Evolutionary conservation across 805 yeast species (phyloP).

Genomic region (Maudiozyma serrabonitensis): DNA sequence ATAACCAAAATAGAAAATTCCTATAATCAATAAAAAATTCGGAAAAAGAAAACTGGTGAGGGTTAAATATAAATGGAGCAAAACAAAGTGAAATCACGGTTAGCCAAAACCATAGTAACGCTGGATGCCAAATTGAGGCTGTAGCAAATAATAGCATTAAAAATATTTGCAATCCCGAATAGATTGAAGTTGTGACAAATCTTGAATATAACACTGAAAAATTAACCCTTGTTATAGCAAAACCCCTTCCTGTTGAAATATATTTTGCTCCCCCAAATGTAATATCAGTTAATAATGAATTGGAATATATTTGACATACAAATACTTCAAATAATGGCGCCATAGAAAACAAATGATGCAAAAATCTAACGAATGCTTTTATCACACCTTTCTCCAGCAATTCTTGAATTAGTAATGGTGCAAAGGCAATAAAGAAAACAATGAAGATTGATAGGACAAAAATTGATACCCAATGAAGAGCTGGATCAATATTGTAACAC

Average conservation of each 20-base stretch:
- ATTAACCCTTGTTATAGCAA: constrained; percentile 74
- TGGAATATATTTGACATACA: constrained; percentile 87
- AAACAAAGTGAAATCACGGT: constrained; percentile 55
- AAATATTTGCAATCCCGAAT: constrained; percentile 63
- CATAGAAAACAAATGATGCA: constrained; percentile 68
- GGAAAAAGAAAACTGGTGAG: constrained; percentile 60
- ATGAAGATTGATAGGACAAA: constrained; percentile 85
- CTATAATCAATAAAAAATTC: constrained; percentile 66
- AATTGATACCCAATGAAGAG: constrained; percentile 80
- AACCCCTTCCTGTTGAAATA: constrained; percentile 88
- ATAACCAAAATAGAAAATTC: constrained; percentile 62
- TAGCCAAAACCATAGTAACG: constrained; percentile 66
- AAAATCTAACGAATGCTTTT: constrained; percentile 61
- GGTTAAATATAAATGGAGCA: constrained; percentile 69
- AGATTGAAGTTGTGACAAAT: constrained; percentile 68
- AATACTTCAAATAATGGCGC: constrained; percentile 93
- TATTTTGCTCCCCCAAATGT: constrained; percentile 88
- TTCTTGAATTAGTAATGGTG: constrained; percentile 83
- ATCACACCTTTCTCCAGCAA: constrained; percentile 74
- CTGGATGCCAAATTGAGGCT: constrained; percentile 71
- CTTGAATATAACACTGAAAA: constrained; percentile 66
- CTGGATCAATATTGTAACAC: constrained; percentile 78
- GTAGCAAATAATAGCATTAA: constrained; percentile 68
- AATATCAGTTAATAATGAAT: constrained; percentile 62
- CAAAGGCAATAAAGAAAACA: constrained; percentile 84